Evolutionary conservation across 2,329 filamentous ascomycete genomes (phyloP).

Genomic region (Xylariomycetidae sp.): DNA sequence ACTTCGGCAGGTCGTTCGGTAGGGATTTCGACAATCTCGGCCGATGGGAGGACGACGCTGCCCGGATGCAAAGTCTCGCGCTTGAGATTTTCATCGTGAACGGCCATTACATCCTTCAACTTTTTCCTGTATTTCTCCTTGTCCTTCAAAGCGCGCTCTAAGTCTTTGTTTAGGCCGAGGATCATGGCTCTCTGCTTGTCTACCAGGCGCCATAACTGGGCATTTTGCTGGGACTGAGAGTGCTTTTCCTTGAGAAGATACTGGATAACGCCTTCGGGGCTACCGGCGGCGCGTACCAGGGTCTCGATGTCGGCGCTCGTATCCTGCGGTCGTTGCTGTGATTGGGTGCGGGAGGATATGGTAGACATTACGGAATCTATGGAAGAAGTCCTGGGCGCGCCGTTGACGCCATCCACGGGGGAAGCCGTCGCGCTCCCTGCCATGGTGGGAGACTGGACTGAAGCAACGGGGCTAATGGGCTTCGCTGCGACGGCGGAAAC

Average conservation of each 20-base stretch:
- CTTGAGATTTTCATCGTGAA: constrained; percentile 20
- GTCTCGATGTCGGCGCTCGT: constrained; percentile 67
- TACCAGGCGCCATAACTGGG: constrained; percentile 89
- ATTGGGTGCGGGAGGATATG: constrained; percentile 55
- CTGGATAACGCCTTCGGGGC: constrained; percentile 80
- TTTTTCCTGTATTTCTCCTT: constrained; percentile 92
- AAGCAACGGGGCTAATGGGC: constrained; percentile 34
- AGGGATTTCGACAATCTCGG: constrained; percentile 21
- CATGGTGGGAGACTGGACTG: constrained; percentile 38
- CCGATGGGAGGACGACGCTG: constrained; percentile 15
- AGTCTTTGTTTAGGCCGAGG: constrained; percentile 85
- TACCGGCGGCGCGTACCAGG: constrained; percentile 78
- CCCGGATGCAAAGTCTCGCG: constrained; percentile 13
- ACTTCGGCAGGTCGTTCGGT: constrained; percentile 28
- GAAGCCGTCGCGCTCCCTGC: constrained; percentile 38
- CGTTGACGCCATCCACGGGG: constrained; percentile 34
- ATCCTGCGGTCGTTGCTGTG: constrained; percentile 54
- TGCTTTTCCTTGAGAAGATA: constrained; percentile 89
- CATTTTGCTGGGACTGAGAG: constrained; percentile 80
- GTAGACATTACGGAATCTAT: constrained; percentile 90
- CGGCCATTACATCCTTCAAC: constrained; percentile 64
- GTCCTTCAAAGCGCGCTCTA: constrained; percentile 85
- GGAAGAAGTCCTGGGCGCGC: constrained; percentile 67
- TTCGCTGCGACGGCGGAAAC: constrained; percentile 37
- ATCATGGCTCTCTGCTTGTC: constrained; percentile 96